These are phyloP conservation scores for Dimargaris cristalligena DNA, from an alignment of 192 early-diverging fungal species.

Conservation along the genomic window DNA sequence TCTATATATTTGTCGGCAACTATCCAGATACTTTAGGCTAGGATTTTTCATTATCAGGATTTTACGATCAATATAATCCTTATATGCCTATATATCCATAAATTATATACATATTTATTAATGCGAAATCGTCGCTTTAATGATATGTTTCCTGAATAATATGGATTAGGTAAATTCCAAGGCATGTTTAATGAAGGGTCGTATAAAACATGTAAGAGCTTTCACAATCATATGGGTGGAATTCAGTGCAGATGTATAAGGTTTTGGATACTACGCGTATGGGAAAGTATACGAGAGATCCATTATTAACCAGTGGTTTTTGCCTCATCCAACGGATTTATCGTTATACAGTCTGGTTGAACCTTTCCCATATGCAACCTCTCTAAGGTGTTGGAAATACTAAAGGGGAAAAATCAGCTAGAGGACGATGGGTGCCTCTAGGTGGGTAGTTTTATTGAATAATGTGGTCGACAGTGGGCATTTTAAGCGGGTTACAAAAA, in stretches of 20 bases:
- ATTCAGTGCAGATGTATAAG: too few relatives aligned
- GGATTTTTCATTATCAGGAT: background rate
- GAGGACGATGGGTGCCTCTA: too few relatives aligned
- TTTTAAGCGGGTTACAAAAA: background rate
- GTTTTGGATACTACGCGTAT: too few relatives aligned
- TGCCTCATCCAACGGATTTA: too few relatives aligned
- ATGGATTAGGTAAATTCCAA: too few relatives aligned
- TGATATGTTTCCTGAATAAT: too few relatives aligned
- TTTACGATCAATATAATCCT: background rate
- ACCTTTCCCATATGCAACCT: too few relatives aligned
- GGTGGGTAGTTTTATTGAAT: background rate
- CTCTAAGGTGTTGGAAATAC: background rate
- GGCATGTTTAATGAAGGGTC: too few relatives aligned
- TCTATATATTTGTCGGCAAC: background rate
- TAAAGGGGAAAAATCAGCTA: background rate
- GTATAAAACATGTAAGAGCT: background rate
- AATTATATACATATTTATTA: background rate
- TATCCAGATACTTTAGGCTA: background rate
- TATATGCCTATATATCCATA: background rate
- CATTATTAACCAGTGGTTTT: too few relatives aligned
- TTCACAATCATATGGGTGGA: background rate
- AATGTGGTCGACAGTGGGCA: background rate
- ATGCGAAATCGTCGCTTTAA: background rate
- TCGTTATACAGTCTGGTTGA: too few relatives aligned
- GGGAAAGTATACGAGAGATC: too few relatives aligned